Percentiles rank a stretch among this genome's conserved stretches.
Conservation (phyloP, 108 stramenopile species). For the Nannochloropsis oceanica region DNA sequence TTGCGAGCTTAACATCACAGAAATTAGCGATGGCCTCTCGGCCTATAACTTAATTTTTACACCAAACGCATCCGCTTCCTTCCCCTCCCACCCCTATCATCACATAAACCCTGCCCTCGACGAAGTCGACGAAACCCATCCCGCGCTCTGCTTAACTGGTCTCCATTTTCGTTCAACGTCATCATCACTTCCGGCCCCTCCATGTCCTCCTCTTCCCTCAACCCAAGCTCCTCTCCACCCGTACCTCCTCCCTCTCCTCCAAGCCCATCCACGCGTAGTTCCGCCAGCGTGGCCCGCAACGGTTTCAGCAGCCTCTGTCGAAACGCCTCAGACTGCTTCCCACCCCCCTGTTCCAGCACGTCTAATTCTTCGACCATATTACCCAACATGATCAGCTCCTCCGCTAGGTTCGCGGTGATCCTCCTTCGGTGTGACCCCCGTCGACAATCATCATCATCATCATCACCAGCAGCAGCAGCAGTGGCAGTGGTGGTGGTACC, state of each 20-base stretch:
- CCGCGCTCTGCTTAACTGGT: background rate
- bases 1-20: too few species aligned
- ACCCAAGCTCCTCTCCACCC: background rate
- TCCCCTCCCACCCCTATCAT: background rate
- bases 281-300: background rate
- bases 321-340: background rate
- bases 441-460: background rate
- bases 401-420: background rate
- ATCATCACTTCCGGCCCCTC: background rate
- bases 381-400: background rate
- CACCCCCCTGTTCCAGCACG: background rate
- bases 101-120: background rate
- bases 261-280: background rate
- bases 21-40: background rate
- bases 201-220: background rate
- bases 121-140: background rate
- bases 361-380: background rate
- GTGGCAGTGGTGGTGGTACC: too few species aligned
- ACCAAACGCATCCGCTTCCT: background rate
- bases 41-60: background rate
- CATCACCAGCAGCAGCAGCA: too few species aligned
- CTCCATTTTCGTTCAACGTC: background rate
- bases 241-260: background rate
- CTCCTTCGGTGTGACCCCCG: background rate
- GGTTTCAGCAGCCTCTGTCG: background rate